A percentile compares a stretch with the other conserved stretches of the same genome.
phyloP scores from a whole-genome alignment of 2,329 filamentous ascomycete species.

The Pestalotiopsis sp. region DNA sequence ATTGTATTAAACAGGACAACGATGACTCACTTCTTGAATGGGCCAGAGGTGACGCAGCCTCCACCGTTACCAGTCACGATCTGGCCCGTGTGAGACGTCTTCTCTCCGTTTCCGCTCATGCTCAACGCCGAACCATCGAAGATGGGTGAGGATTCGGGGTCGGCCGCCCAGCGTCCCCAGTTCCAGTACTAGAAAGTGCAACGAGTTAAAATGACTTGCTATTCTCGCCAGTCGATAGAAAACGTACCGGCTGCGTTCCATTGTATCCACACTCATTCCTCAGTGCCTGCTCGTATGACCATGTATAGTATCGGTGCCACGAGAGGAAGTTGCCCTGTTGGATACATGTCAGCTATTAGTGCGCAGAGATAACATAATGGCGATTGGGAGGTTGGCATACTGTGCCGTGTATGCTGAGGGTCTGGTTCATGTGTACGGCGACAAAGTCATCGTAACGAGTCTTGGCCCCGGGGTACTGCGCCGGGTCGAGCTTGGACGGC shows the following conservation, averaged over 20 bases:
- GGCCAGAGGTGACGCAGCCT: constrained; percentile 49
- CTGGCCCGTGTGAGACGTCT: constrained; percentile 16
- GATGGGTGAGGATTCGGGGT: constrained; percentile 43
- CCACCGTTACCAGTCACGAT: constrained; percentile 45
- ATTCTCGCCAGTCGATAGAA: not conserved
- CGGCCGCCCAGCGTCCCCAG: constrained; percentile 43
- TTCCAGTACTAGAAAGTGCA: constrained; percentile 39
- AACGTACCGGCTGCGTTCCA: constrained; percentile 22
- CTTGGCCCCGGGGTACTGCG: constrained; percentile 22
- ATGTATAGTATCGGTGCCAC: constrained; percentile 25
- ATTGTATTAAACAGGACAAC: not conserved
- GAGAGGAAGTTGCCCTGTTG: constrained; percentile 24
- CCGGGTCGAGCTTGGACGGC: constrained; percentile 17
- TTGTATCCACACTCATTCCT: constrained; percentile 26
- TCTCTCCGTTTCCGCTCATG: constrained; percentile 42
- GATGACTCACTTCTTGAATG: constrained; percentile 33
- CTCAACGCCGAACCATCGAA: constrained; percentile 50
- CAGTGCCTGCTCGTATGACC: constrained; percentile 24
- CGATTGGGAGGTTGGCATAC: constrained; percentile 12
- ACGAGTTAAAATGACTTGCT: not conserved
- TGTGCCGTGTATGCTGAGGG: constrained; percentile 23
- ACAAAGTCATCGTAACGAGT: constrained; percentile 31
- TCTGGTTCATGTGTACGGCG: constrained; percentile 26
- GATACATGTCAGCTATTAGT: not conserved
- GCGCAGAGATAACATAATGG: not conserved